These are phyloP conservation scores for Xylaria sp. DNA, from an alignment of 2,329 filamentous ascomycete species.

Conservation along the genomic window DNA sequence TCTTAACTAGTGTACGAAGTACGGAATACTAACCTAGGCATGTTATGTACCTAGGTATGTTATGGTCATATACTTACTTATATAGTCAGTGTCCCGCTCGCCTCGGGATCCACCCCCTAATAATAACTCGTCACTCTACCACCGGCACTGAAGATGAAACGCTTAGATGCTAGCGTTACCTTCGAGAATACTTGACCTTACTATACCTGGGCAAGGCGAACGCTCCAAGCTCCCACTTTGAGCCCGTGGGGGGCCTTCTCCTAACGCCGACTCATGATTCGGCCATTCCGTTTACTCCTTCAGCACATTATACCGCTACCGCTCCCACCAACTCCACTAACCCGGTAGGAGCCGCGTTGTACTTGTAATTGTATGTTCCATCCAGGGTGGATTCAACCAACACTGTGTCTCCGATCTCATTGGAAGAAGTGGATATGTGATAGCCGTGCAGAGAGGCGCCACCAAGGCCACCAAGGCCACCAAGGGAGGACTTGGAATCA, in stretches of 20 bases:
- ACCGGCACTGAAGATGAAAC: slow-evolving; percentile 20
- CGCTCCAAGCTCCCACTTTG: not conserved
- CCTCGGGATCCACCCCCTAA: slow-evolving; percentile 17
- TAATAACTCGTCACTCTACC: slow-evolving; percentile 8
- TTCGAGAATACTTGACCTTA: not conserved
- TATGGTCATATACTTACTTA: too few species aligned
- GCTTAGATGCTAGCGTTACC: not conserved
- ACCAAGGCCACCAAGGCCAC: slow-evolving; percentile 28
- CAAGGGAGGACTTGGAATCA: not conserved
- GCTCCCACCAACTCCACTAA: slow-evolving; percentile 19
- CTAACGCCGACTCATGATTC: slow-evolving; percentile 15
- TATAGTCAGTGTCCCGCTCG: not conserved
- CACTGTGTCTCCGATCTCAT: slow-evolving; percentile 1
- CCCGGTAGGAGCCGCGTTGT: slow-evolving; percentile 25
- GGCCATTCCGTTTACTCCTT: slow-evolving; percentile 1
- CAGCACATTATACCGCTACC: not conserved
- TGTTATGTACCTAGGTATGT: too few species aligned
- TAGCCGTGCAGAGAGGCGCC: slow-evolving; percentile 29
- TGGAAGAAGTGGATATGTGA: slow-evolving; percentile 15
- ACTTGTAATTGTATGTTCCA: slow-evolving; percentile 8
- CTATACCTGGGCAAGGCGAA: slow-evolving; percentile 12
- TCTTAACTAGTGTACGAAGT: not conserved
- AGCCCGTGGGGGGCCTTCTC: not conserved
- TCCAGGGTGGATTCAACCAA: slow-evolving; percentile 1
- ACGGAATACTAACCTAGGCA: too few species aligned